Evolutionary conservation across 495 filamentous ascomycete genomes (phyloP), one percentile per base, ranked within the genome.

Genomic region (Xylaria flabelliformis): DNA sequence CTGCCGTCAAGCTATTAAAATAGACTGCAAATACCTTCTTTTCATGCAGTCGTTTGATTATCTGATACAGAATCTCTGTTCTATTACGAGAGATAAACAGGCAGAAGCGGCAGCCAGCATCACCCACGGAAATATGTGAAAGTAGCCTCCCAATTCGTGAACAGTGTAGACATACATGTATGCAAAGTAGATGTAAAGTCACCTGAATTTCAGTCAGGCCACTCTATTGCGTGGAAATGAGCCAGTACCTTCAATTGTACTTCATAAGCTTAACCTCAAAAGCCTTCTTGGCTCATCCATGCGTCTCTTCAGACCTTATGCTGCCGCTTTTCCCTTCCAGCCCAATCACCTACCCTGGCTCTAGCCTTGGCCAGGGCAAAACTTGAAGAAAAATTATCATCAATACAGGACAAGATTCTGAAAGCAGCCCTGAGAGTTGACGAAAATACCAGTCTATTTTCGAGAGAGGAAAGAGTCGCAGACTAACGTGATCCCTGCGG

Each of bases 371-470:
- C 71, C 73, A 74, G 72, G 74, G 64, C 64, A 64, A 72, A 73
- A 76, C 70, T 72, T 41, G 76, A 76, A 75, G 72, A 74, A 72
- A 72, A 79, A 66, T 69, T 71, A 70, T 67, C 75, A 71, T 74
- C 74, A 74, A 73, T 75, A 77, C 77, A 79, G 76, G 73, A 74
- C 67, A 71, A 78, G 73, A 75, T 74, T 75, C 74, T 67, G 74
- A 76, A 78, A 79, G 66, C 71, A 75, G 73, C 74, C 74, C 71
- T 70, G 70, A 71, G 72, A 71, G 74, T 72, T 75, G 66, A 76
- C 74, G 71, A 74, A 65, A 72, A 69, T 72, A 74, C 77, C 74
- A 76, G 74, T 79, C 76, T 79, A 78, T 78, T 78, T 78, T 78
- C 55, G 65, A 29, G 66, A 74, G 64, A 39, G 36, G 36, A 63